These are phyloP conservation scores for Amoeboaphelidium protococcarum DNA, from an alignment of 371 early-diverging fungal species.

Conservation along the genomic window DNA sequence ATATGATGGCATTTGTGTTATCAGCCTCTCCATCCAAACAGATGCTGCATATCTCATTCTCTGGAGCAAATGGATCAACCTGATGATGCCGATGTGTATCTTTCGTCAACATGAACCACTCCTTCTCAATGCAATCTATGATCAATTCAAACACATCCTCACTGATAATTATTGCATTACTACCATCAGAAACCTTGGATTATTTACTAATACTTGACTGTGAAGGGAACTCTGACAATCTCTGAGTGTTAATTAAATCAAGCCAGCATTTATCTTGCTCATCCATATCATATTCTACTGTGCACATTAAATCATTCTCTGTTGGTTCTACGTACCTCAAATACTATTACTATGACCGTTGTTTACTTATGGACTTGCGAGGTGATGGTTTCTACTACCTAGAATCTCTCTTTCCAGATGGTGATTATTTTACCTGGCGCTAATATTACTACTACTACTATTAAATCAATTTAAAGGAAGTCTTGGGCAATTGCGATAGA, in stretches of 20 bases:
- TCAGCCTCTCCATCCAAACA: slow-evolving; percentile 90
- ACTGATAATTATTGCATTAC: not conserved
- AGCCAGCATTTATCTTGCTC: slow-evolving; percentile 39
- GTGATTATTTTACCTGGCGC: too few species aligned
- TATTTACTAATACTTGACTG: too few species aligned
- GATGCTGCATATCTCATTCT: slow-evolving; percentile 67
- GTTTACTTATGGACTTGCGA: too few species aligned
- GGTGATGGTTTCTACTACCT: too few species aligned
- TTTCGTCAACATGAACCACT: not conserved
- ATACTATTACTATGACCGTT: not conserved
- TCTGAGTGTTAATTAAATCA: not conserved
- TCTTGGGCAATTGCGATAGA: not conserved
- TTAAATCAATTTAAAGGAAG: not conserved
- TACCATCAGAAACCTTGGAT: not conserved
- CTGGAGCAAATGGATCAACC: slow-evolving; percentile 25
- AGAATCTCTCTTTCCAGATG: too few species aligned
- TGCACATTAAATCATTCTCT: slow-evolving; percentile 43
- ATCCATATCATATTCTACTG: slow-evolving; percentile 90
- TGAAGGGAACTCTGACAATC: too few species aligned
- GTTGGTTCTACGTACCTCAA: slow-evolving; percentile 26
- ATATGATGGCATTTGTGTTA: slow-evolving; percentile 92
- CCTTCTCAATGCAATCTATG: not conserved
- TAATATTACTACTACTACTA: too few species aligned
- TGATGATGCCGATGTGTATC: not conserved
- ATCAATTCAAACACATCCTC: not conserved